Conservation (phyloP, 2,329 filamentous ascomycete species). For the Beauveria brongniartii region DNA sequence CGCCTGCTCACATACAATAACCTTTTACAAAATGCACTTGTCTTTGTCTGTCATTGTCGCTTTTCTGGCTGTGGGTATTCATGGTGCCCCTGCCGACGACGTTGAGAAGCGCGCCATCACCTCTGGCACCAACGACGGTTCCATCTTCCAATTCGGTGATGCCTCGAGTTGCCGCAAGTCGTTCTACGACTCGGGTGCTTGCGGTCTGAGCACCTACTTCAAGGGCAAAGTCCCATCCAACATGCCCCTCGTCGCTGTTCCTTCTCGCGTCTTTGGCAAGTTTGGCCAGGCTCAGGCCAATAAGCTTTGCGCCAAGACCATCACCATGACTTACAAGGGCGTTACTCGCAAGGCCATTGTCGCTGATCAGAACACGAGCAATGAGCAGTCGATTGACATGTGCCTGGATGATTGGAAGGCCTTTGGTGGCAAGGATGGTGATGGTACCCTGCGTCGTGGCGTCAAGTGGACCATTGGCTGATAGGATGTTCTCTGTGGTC, state of each 20-base stretch:
- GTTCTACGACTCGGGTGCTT: constrained; percentile 10
- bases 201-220: constrained; percentile 11
- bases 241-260: constrained; percentile 9
- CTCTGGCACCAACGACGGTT: constrained; percentile 9
- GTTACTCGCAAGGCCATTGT: constrained; percentile 13
- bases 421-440: constrained; percentile 10
- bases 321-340: constrained; percentile 12
- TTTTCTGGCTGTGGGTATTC: not conserved
- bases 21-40: not conserved
- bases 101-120: not conserved
- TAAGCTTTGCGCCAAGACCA: constrained; percentile 10
- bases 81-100: not conserved
- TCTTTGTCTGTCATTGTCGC: not conserved
- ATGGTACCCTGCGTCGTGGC: constrained; percentile 3
- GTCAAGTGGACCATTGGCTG: constrained; percentile 11
- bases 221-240: constrained; percentile 2
- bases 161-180: constrained; percentile 5
- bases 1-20: no score
- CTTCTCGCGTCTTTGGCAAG: constrained; percentile 5
- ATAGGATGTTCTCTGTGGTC: not conserved
- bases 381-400: constrained; percentile 18
- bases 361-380: constrained; percentile 15
- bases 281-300: constrained; percentile 10
- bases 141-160: constrained; percentile 11
- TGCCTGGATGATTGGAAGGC: constrained; percentile 12